Evolutionary conservation across 345 rosid genomes (phyloP).

Genomic region (Acer campestre): DNA sequence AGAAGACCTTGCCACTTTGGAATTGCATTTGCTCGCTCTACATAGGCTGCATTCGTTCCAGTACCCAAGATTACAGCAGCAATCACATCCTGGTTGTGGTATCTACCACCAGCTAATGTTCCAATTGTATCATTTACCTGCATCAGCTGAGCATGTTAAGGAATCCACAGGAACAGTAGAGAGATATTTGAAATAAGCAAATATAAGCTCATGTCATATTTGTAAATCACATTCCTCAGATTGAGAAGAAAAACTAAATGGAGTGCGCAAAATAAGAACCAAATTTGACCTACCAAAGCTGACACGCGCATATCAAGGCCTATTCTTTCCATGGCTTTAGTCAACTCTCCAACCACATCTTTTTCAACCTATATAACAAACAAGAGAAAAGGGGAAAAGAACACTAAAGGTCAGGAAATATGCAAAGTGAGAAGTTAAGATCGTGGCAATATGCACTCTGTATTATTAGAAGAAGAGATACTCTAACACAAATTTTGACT

Average conservation of each 20-base stretch:
- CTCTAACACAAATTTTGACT: not conserved
- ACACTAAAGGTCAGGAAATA: not conserved
- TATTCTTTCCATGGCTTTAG: constrained; percentile 70
- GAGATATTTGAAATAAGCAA: not conserved
- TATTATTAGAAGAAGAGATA: not conserved
- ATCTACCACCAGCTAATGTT: constrained; percentile 91
- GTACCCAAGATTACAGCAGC: constrained; percentile 94
- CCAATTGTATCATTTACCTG: constrained; percentile 93
- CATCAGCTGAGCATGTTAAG: constrained; percentile 19
- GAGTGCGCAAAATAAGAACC: not conserved
- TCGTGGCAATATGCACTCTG: not conserved
- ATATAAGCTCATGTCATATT: not conserved
- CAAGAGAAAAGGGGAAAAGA: constrained; percentile 12
- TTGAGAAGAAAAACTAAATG: not conserved
- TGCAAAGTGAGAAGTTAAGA: not conserved
- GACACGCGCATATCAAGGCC: constrained; percentile 82
- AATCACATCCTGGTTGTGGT: constrained; percentile 58
- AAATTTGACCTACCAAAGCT: constrained; percentile 64
- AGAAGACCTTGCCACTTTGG: constrained; percentile 86
- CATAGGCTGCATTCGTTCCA: constrained; percentile 91
- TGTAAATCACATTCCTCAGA: not conserved
- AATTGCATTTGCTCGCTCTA: constrained; percentile 75
- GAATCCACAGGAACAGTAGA: not conserved
- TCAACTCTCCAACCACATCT: constrained; percentile 85
- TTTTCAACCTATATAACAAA: constrained; percentile 68